These are phyloP conservation scores for Eutypa lata DNA, from an alignment of 2,329 filamentous ascomycete genomes.

Conservation along the genomic window DNA sequence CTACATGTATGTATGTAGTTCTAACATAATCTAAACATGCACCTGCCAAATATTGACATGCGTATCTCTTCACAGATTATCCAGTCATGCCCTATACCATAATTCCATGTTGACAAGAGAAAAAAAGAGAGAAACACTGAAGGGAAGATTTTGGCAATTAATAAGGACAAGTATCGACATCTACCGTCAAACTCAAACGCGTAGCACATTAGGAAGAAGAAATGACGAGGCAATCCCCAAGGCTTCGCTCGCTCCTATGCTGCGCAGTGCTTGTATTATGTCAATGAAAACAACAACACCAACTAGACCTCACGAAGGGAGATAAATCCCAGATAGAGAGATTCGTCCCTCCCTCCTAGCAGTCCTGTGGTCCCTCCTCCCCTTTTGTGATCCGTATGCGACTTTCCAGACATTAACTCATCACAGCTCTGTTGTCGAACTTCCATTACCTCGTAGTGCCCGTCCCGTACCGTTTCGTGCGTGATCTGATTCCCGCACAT, in stretches of 20 bases:
- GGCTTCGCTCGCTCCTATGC: neutral
- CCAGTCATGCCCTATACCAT: no score
- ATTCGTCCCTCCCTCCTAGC: neutral
- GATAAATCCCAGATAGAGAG: neutral
- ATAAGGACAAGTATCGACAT: conserved; percentile 5
- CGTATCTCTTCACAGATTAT: no score
- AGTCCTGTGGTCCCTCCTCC: neutral
- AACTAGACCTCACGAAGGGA: neutral
- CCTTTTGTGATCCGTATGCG: neutral
- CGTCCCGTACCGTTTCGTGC: conserved; percentile 2
- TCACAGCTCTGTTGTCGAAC: neutral
- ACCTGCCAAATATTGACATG: no score
- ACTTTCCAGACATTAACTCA: neutral
- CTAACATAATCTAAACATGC: no score
- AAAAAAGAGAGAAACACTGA: neutral
- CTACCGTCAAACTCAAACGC: conserved; percentile 3
- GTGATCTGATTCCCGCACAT: conserved; percentile 13
- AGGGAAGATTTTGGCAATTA: neutral
- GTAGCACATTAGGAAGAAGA: neutral
- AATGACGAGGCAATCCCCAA: neutral
- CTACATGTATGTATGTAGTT: no score
- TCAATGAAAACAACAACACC: neutral
- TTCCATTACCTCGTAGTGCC: conserved; percentile 15
- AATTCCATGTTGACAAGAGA: neutral
- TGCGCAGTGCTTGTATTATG: neutral